Evolutionary conservation across 371 early-diverging fungal genomes (phyloP).

Genomic region (Capillidium rhysosporum): DNA sequence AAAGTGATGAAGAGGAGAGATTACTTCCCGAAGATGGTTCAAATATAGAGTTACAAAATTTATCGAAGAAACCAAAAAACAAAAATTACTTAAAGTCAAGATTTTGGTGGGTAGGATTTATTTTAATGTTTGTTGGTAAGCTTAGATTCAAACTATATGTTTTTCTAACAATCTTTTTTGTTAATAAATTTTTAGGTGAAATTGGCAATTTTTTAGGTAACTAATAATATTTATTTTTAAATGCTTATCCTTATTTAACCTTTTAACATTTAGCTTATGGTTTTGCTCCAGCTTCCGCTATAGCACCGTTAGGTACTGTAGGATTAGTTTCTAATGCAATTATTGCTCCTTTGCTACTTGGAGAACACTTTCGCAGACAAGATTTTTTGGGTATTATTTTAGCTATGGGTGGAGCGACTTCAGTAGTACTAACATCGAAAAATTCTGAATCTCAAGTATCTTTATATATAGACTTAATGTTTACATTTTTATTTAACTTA

Average conservation of each 20-base stretch:
- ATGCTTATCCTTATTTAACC: neutral
- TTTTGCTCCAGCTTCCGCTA: conserved; percentile 57
- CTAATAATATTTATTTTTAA: neutral
- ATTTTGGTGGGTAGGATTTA: conserved; percentile 53
- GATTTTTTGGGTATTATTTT: conserved; percentile 44
- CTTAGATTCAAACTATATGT: conserved; percentile 14
- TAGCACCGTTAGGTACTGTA: conserved; percentile 63
- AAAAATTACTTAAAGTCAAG: conserved; percentile 31
- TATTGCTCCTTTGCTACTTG: conserved; percentile 45
- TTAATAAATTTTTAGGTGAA: conserved; percentile 14
- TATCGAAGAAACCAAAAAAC: conserved; percentile 8
- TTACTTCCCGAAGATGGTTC: neutral
- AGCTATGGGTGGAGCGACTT: conserved; percentile 43
- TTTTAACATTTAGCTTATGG: conserved; percentile 33
- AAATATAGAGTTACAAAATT: too few relatives aligned
- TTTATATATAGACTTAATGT: neutral
- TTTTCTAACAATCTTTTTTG: neutral
- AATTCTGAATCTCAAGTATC: conserved; percentile 31
- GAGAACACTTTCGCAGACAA: conserved; percentile 36
- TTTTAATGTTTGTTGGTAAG: conserved; percentile 53
- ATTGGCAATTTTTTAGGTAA: conserved; percentile 22
- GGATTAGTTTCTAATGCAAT: conserved; percentile 48
- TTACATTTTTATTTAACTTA: neutral
- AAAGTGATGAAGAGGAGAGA: neutral
- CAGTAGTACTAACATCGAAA: conserved; percentile 42